phyloP scores from a whole-genome alignment of 2,329 filamentous ascomycete genomes.

The Aspergillus proliferans region DNA sequence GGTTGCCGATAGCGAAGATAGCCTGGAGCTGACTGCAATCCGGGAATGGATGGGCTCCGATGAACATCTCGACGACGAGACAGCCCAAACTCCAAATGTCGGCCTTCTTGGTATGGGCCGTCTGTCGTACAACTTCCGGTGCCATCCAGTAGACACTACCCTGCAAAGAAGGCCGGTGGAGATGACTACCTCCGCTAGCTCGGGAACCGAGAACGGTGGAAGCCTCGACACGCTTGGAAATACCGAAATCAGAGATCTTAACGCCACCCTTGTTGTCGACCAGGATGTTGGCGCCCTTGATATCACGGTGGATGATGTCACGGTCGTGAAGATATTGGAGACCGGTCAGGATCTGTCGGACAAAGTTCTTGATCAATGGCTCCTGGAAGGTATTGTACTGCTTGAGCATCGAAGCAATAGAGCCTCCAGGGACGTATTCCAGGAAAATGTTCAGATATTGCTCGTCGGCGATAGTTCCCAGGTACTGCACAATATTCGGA shows the following conservation, averaged over 20 bases:
- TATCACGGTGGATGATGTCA: constrained; percentile 97
- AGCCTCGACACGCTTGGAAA: constrained; percentile 94
- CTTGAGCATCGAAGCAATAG: constrained; percentile 96
- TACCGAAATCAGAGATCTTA: constrained; percentile 99
- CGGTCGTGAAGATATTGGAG: constrained; percentile 87
- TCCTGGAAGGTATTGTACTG: constrained; percentile 94
- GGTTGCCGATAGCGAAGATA: constrained; percentile 95
- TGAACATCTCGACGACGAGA: constrained; percentile 98
- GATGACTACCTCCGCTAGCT: constrained; percentile 35
- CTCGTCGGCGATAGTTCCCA: constrained; percentile 86
- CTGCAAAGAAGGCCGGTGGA: constrained; percentile 68
- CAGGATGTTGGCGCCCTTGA: constrained; percentile 97
- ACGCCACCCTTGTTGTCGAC: constrained; percentile 98
- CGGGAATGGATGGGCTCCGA: constrained; percentile 89
- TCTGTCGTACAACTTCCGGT: constrained; percentile 95
- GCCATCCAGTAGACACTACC: constrained; percentile 99
- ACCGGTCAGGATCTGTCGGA: constrained; percentile 88
- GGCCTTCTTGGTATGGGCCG: constrained; percentile 94
- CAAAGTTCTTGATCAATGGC: constrained; percentile 90
- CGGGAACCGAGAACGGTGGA: constrained; percentile 63
- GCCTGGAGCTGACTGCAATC: constrained; percentile 96
- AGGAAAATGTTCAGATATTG: constrained; percentile 98
- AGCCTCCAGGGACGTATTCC: constrained; percentile 95
- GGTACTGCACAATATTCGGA: constrained; percentile 95
- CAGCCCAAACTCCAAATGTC: constrained; percentile 98